Base-by-base conservation (phyloP, 352 stramenopile genomes). In the Phytophthora cryptogea region DNA sequence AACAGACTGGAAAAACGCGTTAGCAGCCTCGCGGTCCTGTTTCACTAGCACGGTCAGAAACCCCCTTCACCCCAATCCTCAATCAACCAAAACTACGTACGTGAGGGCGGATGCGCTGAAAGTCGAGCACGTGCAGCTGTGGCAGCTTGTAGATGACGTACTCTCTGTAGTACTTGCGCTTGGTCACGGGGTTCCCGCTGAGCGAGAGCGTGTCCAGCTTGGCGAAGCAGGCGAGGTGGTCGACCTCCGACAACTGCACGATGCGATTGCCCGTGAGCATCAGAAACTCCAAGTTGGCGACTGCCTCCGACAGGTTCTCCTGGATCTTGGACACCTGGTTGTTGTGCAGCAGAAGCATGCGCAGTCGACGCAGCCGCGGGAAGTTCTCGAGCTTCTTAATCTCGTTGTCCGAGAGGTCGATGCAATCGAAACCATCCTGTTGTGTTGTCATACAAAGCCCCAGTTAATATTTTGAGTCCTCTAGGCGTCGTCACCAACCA, bases 381-480 rank as follows among this genome's bases (percentile, higher is more conserved):
- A 98, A 97, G 78, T 98, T 98, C 71, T 98, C 94, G 1, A 98
- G 72, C 68, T 92, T 96, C 68, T 96, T 96, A 57, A 98, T 94
- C 63, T 98, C 91, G 66, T 98, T 98, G 70, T 98, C 94, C 59
- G 86, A 96, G 28, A 98, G 73, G 59, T 98, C 94, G 36, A 98
- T 89, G 63, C 89, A 96, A 72, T 98, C 94, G 51, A 96, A 98
- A 13, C 90, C 86, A 64, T 98, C 90, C 87, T 97, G 54, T 23
- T 23, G 20, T 23, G 20, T 23, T 23, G 20, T 20, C n/a, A 42
- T 20, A 42, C 36, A 42, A n/a, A 14, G 23, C 23, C n/a, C 20
- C 14, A 42, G 13, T 42, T 5, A 14, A 10, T 2, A 14, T 14
- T 2, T 6, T 13, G 10, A 39, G 33, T 39, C 10, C 16, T 39